These are phyloP conservation scores for Rhodofomes roseus DNA, from an alignment of 1,284 basidiomycete genomes.

Conservation along the genomic window DNA sequence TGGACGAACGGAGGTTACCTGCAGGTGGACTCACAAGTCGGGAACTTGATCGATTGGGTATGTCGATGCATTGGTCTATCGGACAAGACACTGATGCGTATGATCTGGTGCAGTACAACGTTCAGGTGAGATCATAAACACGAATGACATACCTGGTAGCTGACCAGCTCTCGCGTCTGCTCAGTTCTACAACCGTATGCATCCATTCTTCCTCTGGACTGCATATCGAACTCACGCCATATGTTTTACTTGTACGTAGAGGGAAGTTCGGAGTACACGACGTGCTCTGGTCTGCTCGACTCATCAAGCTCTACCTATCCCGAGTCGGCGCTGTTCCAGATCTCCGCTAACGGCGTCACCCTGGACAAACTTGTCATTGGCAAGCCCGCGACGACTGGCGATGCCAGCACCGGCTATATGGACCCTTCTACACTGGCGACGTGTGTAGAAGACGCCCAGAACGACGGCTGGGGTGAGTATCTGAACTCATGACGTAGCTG, in stretches of 20 bases:
- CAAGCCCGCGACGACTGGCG: slow-evolving; percentile 51
- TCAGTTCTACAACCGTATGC: slow-evolving; percentile 64
- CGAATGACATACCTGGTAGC: not conserved
- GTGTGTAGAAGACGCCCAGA: slow-evolving; percentile 52
- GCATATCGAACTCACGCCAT: not conserved
- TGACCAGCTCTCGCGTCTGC: not conserved
- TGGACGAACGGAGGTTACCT: slow-evolving; percentile 62
- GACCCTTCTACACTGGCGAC: slow-evolving; percentile 45
- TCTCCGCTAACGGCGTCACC: slow-evolving; percentile 52
- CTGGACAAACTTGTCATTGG: slow-evolving; percentile 54
- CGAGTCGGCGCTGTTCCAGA: slow-evolving; percentile 52
- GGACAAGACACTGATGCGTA: not conserved
- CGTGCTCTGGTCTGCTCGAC: slow-evolving; percentile 50
- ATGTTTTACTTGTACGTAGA: slow-evolving; percentile 32
- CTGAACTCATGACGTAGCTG: not conserved
- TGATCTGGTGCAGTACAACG: slow-evolving; percentile 39
- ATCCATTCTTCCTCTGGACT: no score
- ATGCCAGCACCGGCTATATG: slow-evolving; percentile 60
- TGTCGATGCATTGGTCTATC: slow-evolving; percentile 1
- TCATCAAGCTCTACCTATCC: slow-evolving; percentile 52
- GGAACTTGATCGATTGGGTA: slow-evolving; percentile 41
- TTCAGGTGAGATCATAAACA: slow-evolving; percentile 31
- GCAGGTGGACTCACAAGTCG: slow-evolving; percentile 51
- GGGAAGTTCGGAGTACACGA: slow-evolving; percentile 54
- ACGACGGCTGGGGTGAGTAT: slow-evolving; percentile 52